Evolutionary conservation across 352 stramenopile species (phyloP).

Genomic region (Phytophthora hibernalis): DNA sequence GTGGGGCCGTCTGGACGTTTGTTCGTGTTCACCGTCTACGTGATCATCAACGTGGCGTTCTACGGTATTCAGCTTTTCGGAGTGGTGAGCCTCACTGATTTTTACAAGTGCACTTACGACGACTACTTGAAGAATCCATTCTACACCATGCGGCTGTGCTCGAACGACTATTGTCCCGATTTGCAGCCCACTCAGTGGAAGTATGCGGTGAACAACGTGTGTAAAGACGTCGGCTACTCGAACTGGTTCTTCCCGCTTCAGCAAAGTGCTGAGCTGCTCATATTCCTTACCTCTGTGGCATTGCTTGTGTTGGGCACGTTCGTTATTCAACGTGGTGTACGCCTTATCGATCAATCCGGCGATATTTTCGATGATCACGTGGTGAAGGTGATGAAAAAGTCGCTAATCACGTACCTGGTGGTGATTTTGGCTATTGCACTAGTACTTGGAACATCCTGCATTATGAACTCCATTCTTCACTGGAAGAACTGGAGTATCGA

Average conservation of each 20-base stretch:
- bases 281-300: constrained; percentile 66
- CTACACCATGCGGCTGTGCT: constrained; percentile 71
- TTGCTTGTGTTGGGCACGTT: constrained; percentile 74
- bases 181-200: constrained; percentile 85
- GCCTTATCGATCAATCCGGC: constrained; percentile 77
- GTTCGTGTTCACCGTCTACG: constrained; percentile 65
- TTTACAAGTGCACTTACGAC: constrained; percentile 89
- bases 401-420: constrained; percentile 76
- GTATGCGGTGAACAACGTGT: constrained; percentile 71
- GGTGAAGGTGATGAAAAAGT: constrained; percentile 78
- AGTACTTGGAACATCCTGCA: constrained; percentile 63
- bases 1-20: constrained; percentile 61
- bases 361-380: constrained; percentile 80
- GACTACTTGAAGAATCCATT: constrained; percentile 89
- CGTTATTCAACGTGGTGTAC: constrained; percentile 71
- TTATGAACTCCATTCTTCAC: constrained; percentile 76
- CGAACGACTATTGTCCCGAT: constrained; percentile 81
- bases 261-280: constrained; percentile 60
- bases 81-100: constrained; percentile 74
- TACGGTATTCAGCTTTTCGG: constrained; percentile 74
- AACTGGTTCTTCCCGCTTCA: constrained; percentile 65
- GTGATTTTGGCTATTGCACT: constrained; percentile 81
- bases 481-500: constrained; percentile 70
- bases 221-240: constrained; percentile 71
- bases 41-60: constrained; percentile 69